Evolutionary conservation across 2,329 filamentous ascomycete species (phyloP), one percentile per base, ranked within the genome.

Genomic region (Truncatella angustata): DNA sequence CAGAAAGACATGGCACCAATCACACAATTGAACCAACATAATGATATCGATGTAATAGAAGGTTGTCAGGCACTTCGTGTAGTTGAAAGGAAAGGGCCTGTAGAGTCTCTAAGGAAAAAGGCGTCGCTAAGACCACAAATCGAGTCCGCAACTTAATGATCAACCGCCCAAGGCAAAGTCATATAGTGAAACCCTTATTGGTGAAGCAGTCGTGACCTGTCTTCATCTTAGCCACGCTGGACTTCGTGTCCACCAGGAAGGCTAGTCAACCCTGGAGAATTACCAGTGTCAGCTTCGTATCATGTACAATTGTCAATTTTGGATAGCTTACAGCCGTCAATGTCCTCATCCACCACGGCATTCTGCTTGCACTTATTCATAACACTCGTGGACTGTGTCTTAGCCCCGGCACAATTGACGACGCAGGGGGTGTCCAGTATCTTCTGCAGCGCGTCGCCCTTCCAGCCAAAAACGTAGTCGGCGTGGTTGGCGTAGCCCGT

Each of bases 401-500:
- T 52, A 48, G 66, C 59, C 16, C 61, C 61, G 9, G 63, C 54
- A 54, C 64, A 67, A 42, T 61, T 59, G 57, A 66, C 64, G 45
- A 68, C 65, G 61, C 71, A 74, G 34, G 62, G 56, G 45, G 58
- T 59, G 42, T 66, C 63, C 63, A 67, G 65, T 21, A 63, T 63
- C 26, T 51, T 63, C 60, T 73, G 70, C 35, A 72, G 65, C 1
- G 68, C 59, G 36, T 72, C 67, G 49, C 65, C 43, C 51, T 71
- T 60, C 69, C 69, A 71, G 30, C 69, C 68, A 52, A 71, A 71
- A 10, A 71, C 56, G 53, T 72, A 72, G 53, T 73, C 70, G 20
- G 69, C 69, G 53, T 70, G 68, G 39, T 69, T 62, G 6, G 67
- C 69, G 53, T 67, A 68, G 5, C 69, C 69, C 2, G 69, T 72